phyloP scores from a whole-genome alignment of 2,329 filamentous ascomycete genomes.

The Colletotrichum sp. region DNA sequence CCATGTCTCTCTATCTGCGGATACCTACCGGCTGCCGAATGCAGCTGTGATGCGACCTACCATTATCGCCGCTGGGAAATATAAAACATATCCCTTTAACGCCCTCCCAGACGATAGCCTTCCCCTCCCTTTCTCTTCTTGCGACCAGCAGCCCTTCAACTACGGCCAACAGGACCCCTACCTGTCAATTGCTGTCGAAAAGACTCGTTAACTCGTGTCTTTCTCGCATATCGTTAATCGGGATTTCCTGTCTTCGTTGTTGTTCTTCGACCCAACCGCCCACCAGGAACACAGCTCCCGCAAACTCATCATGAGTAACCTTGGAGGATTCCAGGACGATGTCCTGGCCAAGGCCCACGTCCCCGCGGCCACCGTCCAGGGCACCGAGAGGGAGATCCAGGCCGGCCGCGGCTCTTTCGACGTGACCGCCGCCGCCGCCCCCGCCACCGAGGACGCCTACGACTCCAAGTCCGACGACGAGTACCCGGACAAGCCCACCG shows the following conservation, averaged over 20 bases:
- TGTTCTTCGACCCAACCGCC: neutral
- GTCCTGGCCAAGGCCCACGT: slow-evolving; percentile 26
- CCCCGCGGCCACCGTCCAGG: slow-evolving; percentile 21
- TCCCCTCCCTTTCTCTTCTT: neutral
- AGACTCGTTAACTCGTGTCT: slow-evolving; percentile 23
- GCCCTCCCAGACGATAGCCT: neutral
- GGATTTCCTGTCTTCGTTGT: neutral
- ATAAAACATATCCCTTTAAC: slow-evolving; percentile 9
- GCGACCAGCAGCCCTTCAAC: slow-evolving; percentile 13
- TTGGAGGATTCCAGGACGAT: slow-evolving; percentile 20
- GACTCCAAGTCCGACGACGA: slow-evolving; percentile 30
- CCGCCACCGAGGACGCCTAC: slow-evolving; percentile 24
- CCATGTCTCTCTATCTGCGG: slow-evolving; percentile 5
- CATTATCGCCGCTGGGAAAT: slow-evolving; percentile 6
- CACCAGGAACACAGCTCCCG: neutral
- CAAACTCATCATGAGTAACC: slow-evolving; percentile 22
- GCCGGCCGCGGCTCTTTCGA: slow-evolving; percentile 24
- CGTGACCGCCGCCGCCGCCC: slow-evolving; percentile 25
- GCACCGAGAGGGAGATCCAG: slow-evolving; percentile 23
- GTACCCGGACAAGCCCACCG: slow-evolving; percentile 54
- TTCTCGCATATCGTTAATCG: neutral
- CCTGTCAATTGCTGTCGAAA: slow-evolving; percentile 15
- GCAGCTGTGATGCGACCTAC: slow-evolving; percentile 11
- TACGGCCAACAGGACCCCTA: neutral
- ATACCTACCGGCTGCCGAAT: slow-evolving; percentile 16